A percentile compares a stretch with the other conserved stretches of the same genome.
phyloP scores from a whole-genome alignment of 2,329 filamentous ascomycete species.

The Teratosphaeria viscida region DNA sequence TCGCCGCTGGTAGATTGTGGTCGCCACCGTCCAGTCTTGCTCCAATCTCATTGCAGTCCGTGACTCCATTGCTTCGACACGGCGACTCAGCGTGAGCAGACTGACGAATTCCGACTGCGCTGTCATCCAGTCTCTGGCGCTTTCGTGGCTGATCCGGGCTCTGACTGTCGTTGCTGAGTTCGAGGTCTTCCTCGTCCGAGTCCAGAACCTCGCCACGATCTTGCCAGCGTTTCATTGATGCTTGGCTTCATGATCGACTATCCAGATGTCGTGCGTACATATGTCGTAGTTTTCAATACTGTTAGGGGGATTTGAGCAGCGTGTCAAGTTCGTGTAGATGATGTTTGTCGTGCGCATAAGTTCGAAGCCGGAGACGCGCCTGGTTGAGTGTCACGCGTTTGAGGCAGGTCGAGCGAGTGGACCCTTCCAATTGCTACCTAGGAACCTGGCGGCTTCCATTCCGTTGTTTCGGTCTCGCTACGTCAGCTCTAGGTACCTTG shows the following conservation, averaged over 20 bases:
- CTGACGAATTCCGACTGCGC: not conserved
- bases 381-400: not conserved
- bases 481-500: not conserved
- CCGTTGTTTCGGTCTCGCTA: not conserved
- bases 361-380: conserved; percentile 1
- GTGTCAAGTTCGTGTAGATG: not conserved
- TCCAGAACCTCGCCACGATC: conserved; percentile 40
- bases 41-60: not conserved
- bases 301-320: not conserved
- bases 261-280: not conserved
- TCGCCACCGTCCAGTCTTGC: conserved; percentile 3
- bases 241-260: conserved; percentile 11
- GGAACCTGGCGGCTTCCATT: no score
- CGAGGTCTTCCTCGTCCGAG: conserved; percentile 40
- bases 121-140: conserved; percentile 4
- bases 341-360: not conserved
- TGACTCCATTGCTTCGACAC: not conserved
- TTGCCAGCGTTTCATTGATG: conserved; percentile 40
- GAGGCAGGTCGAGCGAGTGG: not conserved
- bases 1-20: not conserved
- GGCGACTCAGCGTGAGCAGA: not conserved
- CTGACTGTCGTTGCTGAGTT: conserved; percentile 14
- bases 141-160: conserved; percentile 13
- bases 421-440: not conserved
- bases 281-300: not conserved